Percentiles rank a stretch among this genome's conserved stretches.
These are phyloP conservation scores for Trichoderma aggressivum DNA, from an alignment of 2,329 filamentous ascomycete genomes.

Conservation along the genomic window DNA sequence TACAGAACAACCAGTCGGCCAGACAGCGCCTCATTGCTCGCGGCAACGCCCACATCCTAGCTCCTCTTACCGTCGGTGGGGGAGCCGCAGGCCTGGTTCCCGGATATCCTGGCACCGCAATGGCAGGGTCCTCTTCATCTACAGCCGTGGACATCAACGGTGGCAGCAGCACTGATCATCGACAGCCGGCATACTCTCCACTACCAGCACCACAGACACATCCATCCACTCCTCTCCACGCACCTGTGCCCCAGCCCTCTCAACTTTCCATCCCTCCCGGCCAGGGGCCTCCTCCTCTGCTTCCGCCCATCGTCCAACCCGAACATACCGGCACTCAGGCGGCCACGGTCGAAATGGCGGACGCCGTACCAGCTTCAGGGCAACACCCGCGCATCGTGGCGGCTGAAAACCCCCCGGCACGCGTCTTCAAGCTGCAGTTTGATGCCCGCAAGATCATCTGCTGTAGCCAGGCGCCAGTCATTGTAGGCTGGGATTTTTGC, in stretches of 20 bases:
- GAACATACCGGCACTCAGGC: not conserved
- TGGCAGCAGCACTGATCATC: not conserved
- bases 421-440: constrained; percentile 96
- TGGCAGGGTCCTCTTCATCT: not conserved
- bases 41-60: not conserved
- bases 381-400: constrained; percentile 46
- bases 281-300: not conserved
- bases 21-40: constrained; percentile 23
- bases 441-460: constrained; percentile 91
- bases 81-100: not conserved
- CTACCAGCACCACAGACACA: not conserved
- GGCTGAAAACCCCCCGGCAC: constrained; percentile 47
- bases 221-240: not conserved
- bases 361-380: constrained; percentile 19
- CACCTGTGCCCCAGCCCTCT: not conserved
- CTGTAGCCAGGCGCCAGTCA: constrained; percentile 85
- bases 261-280: not conserved
- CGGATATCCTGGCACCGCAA: not conserved
- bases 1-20: constrained; percentile 43
- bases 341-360: not conserved
- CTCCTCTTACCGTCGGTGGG: not conserved
- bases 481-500: constrained; percentile 98
- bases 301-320: not conserved
- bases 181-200: not conserved
- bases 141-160: not conserved